These are phyloP conservation scores for Escovopsis weberi DNA, from an alignment of 2,329 filamentous ascomycete genomes.

Conservation along the genomic window DNA sequence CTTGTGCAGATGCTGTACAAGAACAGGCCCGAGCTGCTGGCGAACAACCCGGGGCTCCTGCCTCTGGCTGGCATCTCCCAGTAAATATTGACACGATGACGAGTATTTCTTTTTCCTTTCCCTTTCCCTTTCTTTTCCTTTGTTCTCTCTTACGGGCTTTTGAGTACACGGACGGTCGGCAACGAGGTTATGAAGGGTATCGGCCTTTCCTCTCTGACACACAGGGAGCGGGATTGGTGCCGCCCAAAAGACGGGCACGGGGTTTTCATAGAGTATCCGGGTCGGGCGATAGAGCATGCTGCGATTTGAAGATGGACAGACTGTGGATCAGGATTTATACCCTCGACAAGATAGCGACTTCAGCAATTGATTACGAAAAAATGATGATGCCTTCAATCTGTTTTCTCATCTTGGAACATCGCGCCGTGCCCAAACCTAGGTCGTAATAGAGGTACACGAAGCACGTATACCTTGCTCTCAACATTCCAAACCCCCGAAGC, in stretches of 20 bases:
- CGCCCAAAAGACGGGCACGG: background rate
- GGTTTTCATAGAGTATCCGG: constrained; percentile 4
- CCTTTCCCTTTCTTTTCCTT: too few species aligned
- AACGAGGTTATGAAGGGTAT: constrained; percentile 7
- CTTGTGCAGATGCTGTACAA: constrained; percentile 39
- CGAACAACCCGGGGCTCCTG: constrained; percentile 17
- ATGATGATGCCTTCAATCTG: too few species aligned
- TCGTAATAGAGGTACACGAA: too few species aligned
- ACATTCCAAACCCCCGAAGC: too few species aligned
- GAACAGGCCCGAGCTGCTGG: constrained; percentile 19
- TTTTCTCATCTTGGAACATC: too few species aligned
- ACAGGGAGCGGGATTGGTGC: constrained; percentile 2
- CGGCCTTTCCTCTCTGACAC: constrained; percentile 6
- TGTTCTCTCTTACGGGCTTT: background rate
- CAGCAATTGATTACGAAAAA: background rate
- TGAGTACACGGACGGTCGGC: background rate
- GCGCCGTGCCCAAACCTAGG: too few species aligned
- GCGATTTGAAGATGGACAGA: background rate
- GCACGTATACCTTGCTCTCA: too few species aligned
- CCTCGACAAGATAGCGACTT: background rate
- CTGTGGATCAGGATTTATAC: background rate
- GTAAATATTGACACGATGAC: constrained; percentile 1
- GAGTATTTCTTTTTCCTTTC: too few species aligned
- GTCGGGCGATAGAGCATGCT: constrained; percentile 1
- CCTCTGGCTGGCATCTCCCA: constrained; percentile 15